phyloP scores from a whole-genome alignment of 768 basidiomycete genomes.

The Hebeloma cylindrosporum region DNA sequence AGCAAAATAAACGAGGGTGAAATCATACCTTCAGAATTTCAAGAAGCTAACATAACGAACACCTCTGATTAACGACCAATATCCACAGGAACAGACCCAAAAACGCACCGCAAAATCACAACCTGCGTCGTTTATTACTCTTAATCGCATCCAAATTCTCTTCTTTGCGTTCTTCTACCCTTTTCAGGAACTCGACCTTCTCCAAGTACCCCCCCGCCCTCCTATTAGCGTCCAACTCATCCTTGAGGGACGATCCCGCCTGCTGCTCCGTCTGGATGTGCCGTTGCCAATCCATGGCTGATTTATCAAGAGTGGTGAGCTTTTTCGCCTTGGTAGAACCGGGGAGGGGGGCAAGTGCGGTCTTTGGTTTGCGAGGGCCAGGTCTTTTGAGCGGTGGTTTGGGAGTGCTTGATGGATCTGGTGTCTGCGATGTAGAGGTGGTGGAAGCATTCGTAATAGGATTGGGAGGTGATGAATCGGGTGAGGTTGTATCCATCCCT shows the following conservation, averaged over 20 bases:
- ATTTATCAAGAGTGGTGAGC: slow-evolving; percentile 82
- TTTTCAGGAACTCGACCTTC: slow-evolving; percentile 78
- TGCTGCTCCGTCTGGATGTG: slow-evolving; percentile 51
- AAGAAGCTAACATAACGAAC: neutral
- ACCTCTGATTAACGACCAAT: neutral
- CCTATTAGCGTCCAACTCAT: slow-evolving; percentile 74
- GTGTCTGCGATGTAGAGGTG: slow-evolving; percentile 10
- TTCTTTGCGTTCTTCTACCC: slow-evolving; percentile 74
- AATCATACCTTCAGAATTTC: no score
- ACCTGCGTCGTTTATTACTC: slow-evolving; percentile 51
- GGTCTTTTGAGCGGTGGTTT: slow-evolving; percentile 39
- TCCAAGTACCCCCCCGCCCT: slow-evolving; percentile 80
- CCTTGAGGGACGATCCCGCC: slow-evolving; percentile 43
- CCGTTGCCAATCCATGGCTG: slow-evolving; percentile 80
- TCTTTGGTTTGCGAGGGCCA: slow-evolving; percentile 68
- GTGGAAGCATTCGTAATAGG: slow-evolving; percentile 13
- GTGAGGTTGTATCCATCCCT: neutral
- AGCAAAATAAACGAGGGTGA: no score
- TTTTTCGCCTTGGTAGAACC: slow-evolving; percentile 63
- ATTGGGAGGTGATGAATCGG: neutral
- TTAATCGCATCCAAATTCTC: slow-evolving; percentile 59
- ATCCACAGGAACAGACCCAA: neutral
- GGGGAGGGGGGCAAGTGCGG: slow-evolving; percentile 54
- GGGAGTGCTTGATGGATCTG: slow-evolving; percentile 4
- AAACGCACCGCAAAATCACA: no score